phyloP scores from a whole-genome alignment of 805 yeast species.

The Wickerhamomyces alni region DNA sequence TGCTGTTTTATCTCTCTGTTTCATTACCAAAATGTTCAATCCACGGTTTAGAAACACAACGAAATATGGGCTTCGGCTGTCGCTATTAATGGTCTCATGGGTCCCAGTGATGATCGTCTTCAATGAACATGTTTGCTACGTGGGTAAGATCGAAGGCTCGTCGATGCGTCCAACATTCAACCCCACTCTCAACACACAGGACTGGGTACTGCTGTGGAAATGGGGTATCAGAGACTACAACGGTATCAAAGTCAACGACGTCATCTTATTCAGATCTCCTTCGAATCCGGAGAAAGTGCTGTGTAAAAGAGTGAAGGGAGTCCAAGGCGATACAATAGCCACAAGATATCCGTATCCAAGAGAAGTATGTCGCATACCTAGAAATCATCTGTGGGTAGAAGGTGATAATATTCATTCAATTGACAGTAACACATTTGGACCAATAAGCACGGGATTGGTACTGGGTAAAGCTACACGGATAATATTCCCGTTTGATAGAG shows the following conservation, averaged over 20 bases:
- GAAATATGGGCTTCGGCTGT: conserved; percentile 24
- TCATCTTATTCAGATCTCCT: conserved; percentile 75
- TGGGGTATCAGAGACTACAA: conserved; percentile 44
- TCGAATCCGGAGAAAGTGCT: conserved; percentile 68
- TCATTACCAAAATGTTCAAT: not conserved
- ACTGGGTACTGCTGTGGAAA: conserved; percentile 67
- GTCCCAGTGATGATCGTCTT: conserved; percentile 69
- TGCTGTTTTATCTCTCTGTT: too few species aligned
- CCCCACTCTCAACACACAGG: conserved; percentile 47
- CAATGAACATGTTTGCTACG: conserved; percentile 64
- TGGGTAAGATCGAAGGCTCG: conserved; percentile 69
- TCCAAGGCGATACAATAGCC: conserved; percentile 61
- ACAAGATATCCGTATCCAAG: conserved; percentile 68
- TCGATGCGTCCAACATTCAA: conserved; percentile 91
- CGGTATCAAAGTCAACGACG: conserved; percentile 55
- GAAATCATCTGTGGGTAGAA: conserved; percentile 89
- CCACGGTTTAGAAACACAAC: conserved; percentile 9
- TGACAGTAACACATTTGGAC: conserved; percentile 87
- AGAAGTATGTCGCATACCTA: conserved; percentile 54
- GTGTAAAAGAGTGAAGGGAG: conserved; percentile 74
- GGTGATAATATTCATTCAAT: conserved; percentile 85
- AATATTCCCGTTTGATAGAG: conserved; percentile 62
- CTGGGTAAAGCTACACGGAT: conserved; percentile 67
- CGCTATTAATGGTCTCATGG: conserved; percentile 53
- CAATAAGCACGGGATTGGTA: conserved; percentile 74